These are phyloP conservation scores for Dipodascus geniculatus DNA, from an alignment of 805 yeast species.

Conservation along the genomic window DNA sequence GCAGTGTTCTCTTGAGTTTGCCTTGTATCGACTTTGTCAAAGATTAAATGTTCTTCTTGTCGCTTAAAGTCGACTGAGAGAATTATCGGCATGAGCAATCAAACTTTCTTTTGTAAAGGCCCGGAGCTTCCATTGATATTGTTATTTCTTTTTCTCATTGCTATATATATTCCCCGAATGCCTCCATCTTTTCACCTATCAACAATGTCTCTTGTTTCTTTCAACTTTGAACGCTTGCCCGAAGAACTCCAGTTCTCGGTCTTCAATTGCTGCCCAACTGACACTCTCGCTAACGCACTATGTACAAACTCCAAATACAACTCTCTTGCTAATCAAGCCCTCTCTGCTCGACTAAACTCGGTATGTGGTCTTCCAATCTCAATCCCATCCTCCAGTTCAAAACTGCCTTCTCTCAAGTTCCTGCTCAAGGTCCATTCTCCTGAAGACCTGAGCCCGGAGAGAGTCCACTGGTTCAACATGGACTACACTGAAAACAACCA, in stretches of 20 bases:
- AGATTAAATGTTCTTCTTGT: too few relatives aligned
- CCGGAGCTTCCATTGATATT: too few relatives aligned
- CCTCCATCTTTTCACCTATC: too few relatives aligned
- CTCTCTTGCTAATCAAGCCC: conserved; percentile 5
- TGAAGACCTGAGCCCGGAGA: conserved; percentile 1
- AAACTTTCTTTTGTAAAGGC: too few relatives aligned
- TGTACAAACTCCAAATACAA: conserved; percentile 7
- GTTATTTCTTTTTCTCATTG: too few relatives aligned
- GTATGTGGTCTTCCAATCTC: conserved; percentile 2
- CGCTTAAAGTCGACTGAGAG: too few relatives aligned
- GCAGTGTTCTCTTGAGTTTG: too few relatives aligned
- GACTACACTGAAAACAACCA: conserved; percentile 9
- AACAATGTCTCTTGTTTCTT: not conserved
- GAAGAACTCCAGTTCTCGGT: conserved; percentile 6
- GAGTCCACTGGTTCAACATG: conserved; percentile 4
- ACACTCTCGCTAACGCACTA: conserved; percentile 6
- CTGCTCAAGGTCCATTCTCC: conserved; percentile 4
- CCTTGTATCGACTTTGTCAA: too few relatives aligned
- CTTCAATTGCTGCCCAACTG: conserved; percentile 6
- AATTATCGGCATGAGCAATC: too few relatives aligned
- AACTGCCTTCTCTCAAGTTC: not conserved
- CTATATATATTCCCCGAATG: too few relatives aligned
- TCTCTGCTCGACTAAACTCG: conserved; percentile 4
- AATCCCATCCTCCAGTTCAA: not conserved
- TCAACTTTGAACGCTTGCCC: conserved; percentile 6